Base-by-base conservation (phyloP, 768 basidiomycete genomes). In the Calvatia gigantea region DNA sequence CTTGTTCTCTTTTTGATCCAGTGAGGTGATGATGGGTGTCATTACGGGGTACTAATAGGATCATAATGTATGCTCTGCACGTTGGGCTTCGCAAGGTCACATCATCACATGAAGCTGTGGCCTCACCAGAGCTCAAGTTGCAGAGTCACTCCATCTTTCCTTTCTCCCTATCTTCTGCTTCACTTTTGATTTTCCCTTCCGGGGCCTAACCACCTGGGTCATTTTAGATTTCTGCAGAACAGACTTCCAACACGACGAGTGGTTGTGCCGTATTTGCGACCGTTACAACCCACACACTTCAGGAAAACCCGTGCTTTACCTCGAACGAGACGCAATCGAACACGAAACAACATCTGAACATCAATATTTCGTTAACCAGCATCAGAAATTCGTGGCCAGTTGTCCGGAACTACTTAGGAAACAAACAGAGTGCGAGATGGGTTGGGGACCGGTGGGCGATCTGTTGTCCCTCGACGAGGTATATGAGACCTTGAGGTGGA, bases 211-310 rank as follows among this genome's bases (percentile, higher is more conserved):
- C 11, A 5, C n/a, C 39, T 28, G 31, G 37, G 8, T 17, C 37
- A 14, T 2, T 27, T 21, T 27, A 54, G 52, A 54, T 27, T 56
- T 56, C 21, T 49, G 28, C n/a, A 31, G 38, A 23, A 49, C 38
- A 32, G 54, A 56, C 38, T 49, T 56, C 31, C n/a, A 12, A 14
- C 25, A 9, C 28, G 47, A 56, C 54, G 46, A 56, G 47, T 56
- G 45, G 45, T 42, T 49, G 35, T 56, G 54, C 21, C 54, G 54
- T 12, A 15, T 49, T 28, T 56, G 54, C 27, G 29, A 48, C 37
- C 54, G 46, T 25, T 56, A 49, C 29, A n/a, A 38, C 19, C 38
- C 17, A 27, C 4, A 48, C n/a, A 39, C 19, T 15, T 6, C 19
- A 25, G 41, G 19, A 27, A 42, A 42, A 31, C 54, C 54, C 3